Base-by-base conservation (phyloP, 768 basidiomycete genomes). In the Chlorophyllum brunneum region DNA sequence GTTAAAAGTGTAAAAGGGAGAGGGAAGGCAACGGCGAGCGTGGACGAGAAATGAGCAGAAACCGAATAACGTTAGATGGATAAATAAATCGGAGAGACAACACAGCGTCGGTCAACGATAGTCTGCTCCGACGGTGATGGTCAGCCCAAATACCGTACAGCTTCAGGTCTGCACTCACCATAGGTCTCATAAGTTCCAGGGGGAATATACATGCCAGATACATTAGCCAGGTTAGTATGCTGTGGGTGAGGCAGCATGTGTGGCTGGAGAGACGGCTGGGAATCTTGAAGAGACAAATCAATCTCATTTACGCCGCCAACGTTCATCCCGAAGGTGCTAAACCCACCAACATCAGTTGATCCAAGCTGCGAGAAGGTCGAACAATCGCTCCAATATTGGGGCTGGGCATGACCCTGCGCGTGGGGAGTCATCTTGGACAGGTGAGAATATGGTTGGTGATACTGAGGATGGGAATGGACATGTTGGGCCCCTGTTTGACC, bases 311-410 rank as follows among this genome's bases (percentile, higher is more conserved):
- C 58, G 24, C 53, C 59, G 3, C 62, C 62, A 61, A 50, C 48
- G 9, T 39, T 22, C 34, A 45, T 45, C 23, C 42, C 42, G 7
- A 52, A 8, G n/a, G 23, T 27, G 30, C 23, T 40, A 38, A 45
- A 53, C 11, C 26, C 43, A 38, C 27, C 43, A n/a, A 77, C 77
- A 1, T 73, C 60, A 42, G 74, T 60, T 40, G 72, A 63, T 37
- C 71, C 74, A 57, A 79, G 65, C 61, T 77, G 77, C 5, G 76
- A 68, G 60, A 77, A 81, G 13, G 78, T 68, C 24, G 76, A 73
- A 62, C 76, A 80, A 33, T 83, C 80, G 44, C 68, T 75, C 80
- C 80, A 82, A 56, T 70, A 82, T 54, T 80, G 78, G 3, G 75
- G 77, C 51, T 78, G 78, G 31, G 76, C 69, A 4, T 63, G 60